Percentiles rank a stretch among this genome's conserved stretches.
Conservation (phyloP, 163 green algal genomes). For the Volvox carteri region DNA sequence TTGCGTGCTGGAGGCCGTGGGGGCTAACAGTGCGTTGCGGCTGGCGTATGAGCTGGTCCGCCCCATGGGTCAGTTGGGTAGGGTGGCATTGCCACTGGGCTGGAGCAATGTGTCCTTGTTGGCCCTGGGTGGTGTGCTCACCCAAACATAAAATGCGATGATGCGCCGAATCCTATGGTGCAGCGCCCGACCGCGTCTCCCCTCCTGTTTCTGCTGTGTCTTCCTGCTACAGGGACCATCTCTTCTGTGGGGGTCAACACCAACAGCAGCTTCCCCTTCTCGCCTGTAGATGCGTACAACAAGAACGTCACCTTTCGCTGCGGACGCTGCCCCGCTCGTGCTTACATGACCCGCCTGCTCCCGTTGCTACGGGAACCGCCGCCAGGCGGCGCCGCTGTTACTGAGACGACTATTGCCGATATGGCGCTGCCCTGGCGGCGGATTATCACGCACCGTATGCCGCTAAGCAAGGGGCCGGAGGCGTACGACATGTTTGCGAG, state of each 20-base stretch:
- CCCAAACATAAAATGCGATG: no score
- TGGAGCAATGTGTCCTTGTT: not conserved
- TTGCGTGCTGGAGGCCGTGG: constrained; percentile 77
- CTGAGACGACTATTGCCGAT: no score
- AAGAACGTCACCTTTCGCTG: constrained; percentile 52
- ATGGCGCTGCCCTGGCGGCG: constrained; percentile 33
- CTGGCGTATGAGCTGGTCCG: constrained; percentile 77
- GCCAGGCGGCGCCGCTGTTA: no score
- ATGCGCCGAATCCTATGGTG: no score
- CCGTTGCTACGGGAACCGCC: constrained; percentile 53
- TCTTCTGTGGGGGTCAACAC: constrained; percentile 79
- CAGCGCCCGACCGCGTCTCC: no score
- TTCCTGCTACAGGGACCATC: constrained; percentile 61
- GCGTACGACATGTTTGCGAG: constrained; percentile 56
- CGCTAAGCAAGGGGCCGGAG: constrained; percentile 43
- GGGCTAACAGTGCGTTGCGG: constrained; percentile 63
- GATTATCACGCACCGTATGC: constrained; percentile 59
- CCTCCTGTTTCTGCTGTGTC: no score
- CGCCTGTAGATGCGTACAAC: constrained; percentile 65
- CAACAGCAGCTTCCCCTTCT: constrained; percentile 67
- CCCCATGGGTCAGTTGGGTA: constrained; percentile 54
- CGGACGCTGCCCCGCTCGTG: constrained; percentile 68
- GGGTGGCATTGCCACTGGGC: not conserved
- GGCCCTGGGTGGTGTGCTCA: no score
- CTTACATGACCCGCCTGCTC: constrained; percentile 72